These are phyloP conservation scores for Amphicarpaea edgeworthii DNA, from an alignment of 306 rosid genomes.

Conservation along the genomic window DNA sequence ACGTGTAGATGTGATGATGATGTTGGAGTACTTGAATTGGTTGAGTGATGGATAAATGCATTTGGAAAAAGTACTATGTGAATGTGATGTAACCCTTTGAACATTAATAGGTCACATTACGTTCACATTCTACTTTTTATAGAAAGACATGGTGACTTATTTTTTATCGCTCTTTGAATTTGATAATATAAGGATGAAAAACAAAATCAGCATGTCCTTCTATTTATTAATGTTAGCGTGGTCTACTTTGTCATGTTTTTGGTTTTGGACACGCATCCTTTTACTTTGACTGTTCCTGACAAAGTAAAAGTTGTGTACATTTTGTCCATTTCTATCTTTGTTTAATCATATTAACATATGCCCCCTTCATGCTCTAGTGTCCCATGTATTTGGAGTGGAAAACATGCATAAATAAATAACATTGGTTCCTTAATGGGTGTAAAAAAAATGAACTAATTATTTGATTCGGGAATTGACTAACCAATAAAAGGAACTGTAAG, in stretches of 20 bases:
- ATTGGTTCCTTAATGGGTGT: background rate
- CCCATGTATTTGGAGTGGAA: slow-evolving; percentile 33
- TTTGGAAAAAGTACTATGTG: slow-evolving; percentile 30
- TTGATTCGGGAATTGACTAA: background rate
- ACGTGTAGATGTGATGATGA: slow-evolving; percentile 28
- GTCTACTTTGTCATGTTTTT: slow-evolving; percentile 33
- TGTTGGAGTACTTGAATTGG: slow-evolving; percentile 36
- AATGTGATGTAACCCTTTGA: slow-evolving; percentile 52
- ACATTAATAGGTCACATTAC: slow-evolving; percentile 49
- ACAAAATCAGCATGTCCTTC: slow-evolving; percentile 44
- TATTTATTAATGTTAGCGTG: slow-evolving; percentile 44
- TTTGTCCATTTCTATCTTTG: slow-evolving; percentile 46
- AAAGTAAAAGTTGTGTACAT: slow-evolving; percentile 41
- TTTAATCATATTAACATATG: slow-evolving; percentile 10
- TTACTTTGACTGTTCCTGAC: slow-evolving; percentile 33
- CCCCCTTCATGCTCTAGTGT: slow-evolving; percentile 25
- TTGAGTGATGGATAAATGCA: slow-evolving; percentile 32
- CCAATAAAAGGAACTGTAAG: background rate
- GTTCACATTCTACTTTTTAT: too few species aligned
- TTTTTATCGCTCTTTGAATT: too few species aligned
- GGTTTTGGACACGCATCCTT: slow-evolving; percentile 41
- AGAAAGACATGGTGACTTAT: too few species aligned
- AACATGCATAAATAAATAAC: background rate
- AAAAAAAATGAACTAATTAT: background rate
- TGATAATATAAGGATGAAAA: slow-evolving; percentile 47